These are phyloP conservation scores for Lipomyces yamadae DNA, from an alignment of 805 yeast genomes.

Conservation along the genomic window DNA sequence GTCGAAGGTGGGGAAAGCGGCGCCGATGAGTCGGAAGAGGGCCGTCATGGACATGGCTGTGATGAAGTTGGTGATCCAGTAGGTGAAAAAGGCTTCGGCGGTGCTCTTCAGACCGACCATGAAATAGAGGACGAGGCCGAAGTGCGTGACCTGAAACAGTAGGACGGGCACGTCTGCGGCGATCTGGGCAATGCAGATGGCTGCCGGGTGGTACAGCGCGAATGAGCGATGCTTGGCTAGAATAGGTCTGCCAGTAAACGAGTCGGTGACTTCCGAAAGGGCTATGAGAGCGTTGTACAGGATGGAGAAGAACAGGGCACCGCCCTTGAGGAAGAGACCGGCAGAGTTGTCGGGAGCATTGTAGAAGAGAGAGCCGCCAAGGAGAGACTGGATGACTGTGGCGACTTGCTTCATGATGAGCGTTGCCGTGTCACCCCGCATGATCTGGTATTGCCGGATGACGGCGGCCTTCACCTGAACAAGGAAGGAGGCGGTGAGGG, in stretches of 20 bases:
- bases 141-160: conserved; percentile 51
- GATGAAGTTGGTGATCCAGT: conserved; percentile 53
- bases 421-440: conserved; percentile 14
- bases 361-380: conserved; percentile 64
- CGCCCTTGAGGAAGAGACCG: conserved; percentile 66
- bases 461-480: not conserved
- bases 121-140: conserved; percentile 60
- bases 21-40: conserved; percentile 57
- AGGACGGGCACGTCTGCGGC: conserved; percentile 62
- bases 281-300: conserved; percentile 55
- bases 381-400: conserved; percentile 53
- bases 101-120: conserved; percentile 55
- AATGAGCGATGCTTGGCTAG: conserved; percentile 56
- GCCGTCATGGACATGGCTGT: conserved; percentile 52
- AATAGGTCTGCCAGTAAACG: conserved; percentile 61
- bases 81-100: conserved; percentile 60
- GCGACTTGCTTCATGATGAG: not conserved
- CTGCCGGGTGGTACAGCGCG: conserved; percentile 63
- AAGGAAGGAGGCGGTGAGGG: conserved; percentile 1
- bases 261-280: conserved; percentile 57
- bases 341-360: conserved; percentile 54
- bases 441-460: conserved; percentile 13
- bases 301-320: conserved; percentile 63
- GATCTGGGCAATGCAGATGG: conserved; percentile 67
- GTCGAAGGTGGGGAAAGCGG: conserved; percentile 41